Conservation (phyloP, 805 yeast genomes). For the Limtongozyma cylindracea region DNA sequence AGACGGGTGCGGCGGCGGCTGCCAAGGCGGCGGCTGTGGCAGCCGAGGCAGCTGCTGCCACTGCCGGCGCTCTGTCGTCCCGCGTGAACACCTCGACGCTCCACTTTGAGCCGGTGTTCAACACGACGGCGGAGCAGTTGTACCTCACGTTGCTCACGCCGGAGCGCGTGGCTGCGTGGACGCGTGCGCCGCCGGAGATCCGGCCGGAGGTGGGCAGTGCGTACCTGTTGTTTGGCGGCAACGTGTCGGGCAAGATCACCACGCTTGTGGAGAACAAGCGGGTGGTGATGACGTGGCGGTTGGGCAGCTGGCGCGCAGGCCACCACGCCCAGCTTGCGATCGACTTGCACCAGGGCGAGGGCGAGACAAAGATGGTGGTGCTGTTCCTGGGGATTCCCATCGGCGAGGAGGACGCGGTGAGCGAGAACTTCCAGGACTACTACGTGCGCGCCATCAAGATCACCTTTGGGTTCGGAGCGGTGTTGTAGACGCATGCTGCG, state of each 20-base stretch:
- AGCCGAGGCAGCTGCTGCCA: background rate
- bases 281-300: constrained; percentile 66
- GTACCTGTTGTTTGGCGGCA: constrained; percentile 69
- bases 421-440: constrained; percentile 67
- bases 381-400: constrained; percentile 76
- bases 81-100: constrained; percentile 56
- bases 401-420: constrained; percentile 82
- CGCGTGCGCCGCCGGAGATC: constrained; percentile 44
- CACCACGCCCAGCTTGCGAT: constrained; percentile 51
- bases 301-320: constrained; percentile 71
- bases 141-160: constrained; percentile 58
- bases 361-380: constrained; percentile 64
- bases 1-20: constrained; percentile 14
- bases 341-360: constrained; percentile 47
- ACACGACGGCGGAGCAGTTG: constrained; percentile 70
- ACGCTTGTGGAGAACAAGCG: constrained; percentile 30
- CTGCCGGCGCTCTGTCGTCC: background rate
- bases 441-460: constrained; percentile 75
- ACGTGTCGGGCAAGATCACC: constrained; percentile 44
- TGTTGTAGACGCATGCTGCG: constrained; percentile 28
- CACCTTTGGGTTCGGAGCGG: constrained; percentile 93
- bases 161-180: constrained; percentile 72
- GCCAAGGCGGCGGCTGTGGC: background rate
- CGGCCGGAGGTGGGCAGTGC: constrained; percentile 30
- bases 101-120: constrained; percentile 56